These are phyloP conservation scores for Rhizopus sp. DNA, from an alignment of 371 early-diverging fungal genomes.

Conservation along the genomic window DNA sequence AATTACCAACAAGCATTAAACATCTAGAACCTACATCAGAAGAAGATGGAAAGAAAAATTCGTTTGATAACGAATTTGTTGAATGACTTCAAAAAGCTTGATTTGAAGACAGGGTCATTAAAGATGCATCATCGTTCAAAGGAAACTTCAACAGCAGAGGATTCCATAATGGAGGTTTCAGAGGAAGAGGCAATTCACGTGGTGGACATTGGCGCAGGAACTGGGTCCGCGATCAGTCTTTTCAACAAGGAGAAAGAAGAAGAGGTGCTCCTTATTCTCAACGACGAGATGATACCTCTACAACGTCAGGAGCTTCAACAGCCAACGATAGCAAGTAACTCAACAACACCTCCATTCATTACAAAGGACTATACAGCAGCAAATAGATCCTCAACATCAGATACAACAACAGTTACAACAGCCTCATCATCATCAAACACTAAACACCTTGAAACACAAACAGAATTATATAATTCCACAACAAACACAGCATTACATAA, in stretches of 20 bases:
- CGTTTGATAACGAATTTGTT: conserved; percentile 3
- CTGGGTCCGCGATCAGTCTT: background rate
- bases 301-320: background rate
- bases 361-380: too few relatives aligned
- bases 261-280: background rate
- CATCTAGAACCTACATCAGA: conserved; percentile 2
- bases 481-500: conserved; percentile 1
- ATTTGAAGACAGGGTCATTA: conserved; percentile 5
- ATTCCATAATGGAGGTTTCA: background rate
- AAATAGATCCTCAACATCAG: too few relatives aligned
- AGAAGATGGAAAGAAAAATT: background rate
- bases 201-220: conserved; percentile 1
- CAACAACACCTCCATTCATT: background rate
- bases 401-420: too few relatives aligned
- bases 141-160: background rate
- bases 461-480: too few relatives aligned
- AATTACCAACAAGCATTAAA: conserved; percentile 9
- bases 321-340: conserved; percentile 3
- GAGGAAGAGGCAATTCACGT: background rate
- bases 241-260: background rate
- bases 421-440: background rate
- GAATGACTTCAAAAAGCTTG: conserved; percentile 4
- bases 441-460: too few relatives aligned
- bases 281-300: background rate
- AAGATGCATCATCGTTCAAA: background rate